phyloP scores from a whole-genome alignment of 2,329 filamentous ascomycete species.

The Ceratocystis diversiconidia region DNA sequence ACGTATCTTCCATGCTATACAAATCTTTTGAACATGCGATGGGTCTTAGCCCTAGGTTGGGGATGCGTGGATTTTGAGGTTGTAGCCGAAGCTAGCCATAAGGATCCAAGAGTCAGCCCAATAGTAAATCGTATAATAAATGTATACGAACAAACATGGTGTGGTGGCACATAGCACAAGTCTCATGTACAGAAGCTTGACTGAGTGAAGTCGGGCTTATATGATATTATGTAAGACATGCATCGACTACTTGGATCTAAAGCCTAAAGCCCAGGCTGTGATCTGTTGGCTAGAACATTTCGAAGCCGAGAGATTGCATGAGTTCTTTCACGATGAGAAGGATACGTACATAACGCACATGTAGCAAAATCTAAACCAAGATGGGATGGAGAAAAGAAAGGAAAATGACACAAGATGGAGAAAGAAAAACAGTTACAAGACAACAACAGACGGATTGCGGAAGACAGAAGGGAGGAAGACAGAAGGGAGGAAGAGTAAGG shows the following conservation, averaged over 20 bases:
- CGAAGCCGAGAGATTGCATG: neutral
- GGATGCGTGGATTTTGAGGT: neutral
- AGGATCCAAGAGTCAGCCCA: neutral
- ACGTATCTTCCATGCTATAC: neutral
- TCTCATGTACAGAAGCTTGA: neutral
- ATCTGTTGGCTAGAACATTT: neutral
- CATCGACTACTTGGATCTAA: neutral
- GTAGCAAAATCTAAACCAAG: neutral
- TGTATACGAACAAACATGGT: neutral
- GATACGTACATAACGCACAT: neutral
- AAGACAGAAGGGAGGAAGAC: neutral
- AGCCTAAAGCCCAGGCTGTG: neutral
- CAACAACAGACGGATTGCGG: neutral
- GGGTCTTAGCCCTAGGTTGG: neutral
- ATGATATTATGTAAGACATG: neutral
- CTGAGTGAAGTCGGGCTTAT: too few relatives aligned
- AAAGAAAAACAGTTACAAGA: neutral
- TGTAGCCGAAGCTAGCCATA: neutral
- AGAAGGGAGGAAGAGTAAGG: neutral
- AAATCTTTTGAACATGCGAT: slow-evolving; percentile 1
- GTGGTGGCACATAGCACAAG: neutral
- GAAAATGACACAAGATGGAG: neutral
- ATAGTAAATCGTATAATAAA: neutral
- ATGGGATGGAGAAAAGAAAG: neutral
- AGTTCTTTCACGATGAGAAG: neutral